Conservation (phyloP, 1,284 basidiomycete genomes). For the Porodaedalea pini region DNA sequence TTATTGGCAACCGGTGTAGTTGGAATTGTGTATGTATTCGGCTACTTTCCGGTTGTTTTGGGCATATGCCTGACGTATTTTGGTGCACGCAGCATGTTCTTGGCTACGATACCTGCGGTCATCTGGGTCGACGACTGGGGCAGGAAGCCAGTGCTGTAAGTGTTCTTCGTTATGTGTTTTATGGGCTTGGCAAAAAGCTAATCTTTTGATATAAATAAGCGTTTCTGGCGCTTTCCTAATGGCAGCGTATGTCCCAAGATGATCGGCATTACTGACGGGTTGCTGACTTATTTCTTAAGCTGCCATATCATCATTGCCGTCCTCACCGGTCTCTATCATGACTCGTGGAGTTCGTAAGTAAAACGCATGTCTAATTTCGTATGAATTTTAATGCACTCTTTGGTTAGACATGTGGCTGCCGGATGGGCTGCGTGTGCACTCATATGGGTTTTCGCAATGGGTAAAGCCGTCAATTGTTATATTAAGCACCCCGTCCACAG, state of each 20-base stretch:
- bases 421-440: slow-evolving; percentile 65
- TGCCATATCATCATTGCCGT: slow-evolving; percentile 65
- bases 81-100: slow-evolving; percentile 52
- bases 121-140: slow-evolving; percentile 71
- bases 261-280: background rate
- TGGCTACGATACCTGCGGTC: slow-evolving; percentile 71
- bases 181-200: no score
- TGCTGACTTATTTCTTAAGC: slow-evolving; percentile 28
- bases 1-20: slow-evolving; percentile 81
- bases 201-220: no score
- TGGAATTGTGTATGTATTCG: slow-evolving; percentile 60
- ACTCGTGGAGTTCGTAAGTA: slow-evolving; percentile 47
- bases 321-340: slow-evolving; percentile 50
- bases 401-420: slow-evolving; percentile 36
- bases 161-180: no score
- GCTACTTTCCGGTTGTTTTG: background rate
- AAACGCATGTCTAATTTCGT: background rate
- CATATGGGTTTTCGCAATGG: slow-evolving; percentile 67
- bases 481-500: background rate
- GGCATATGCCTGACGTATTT: background rate
- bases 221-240: slow-evolving; percentile 69
- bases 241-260: slow-evolving; percentile 42
- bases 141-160: slow-evolving; percentile 56
- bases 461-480: slow-evolving; percentile 28
- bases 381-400: background rate